These are phyloP conservation scores for Flaveria linearis DNA, from an alignment of 129 eudicot genomes.

Conservation along the genomic window DNA sequence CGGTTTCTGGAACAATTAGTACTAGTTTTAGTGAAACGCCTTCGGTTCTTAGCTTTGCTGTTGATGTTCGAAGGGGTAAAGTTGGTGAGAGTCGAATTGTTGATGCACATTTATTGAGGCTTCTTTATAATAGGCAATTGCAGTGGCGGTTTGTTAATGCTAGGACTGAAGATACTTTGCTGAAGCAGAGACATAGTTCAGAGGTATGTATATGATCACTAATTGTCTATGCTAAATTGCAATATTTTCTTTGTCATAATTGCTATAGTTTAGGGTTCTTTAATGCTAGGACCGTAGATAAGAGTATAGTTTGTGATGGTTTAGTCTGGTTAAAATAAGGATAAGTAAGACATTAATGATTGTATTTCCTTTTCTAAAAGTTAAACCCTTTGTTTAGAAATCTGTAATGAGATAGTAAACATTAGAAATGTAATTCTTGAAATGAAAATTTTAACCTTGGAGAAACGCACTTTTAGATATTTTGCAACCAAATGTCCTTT, in stretches of 20 bases:
- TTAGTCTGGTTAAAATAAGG: not conserved
- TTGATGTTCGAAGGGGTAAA: conserved; percentile 93
- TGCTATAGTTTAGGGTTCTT: not conserved
- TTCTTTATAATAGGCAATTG: conserved; percentile 78
- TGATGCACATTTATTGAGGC: conserved; percentile 93
- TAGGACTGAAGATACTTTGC: conserved; percentile 66
- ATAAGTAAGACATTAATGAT: conserved; percentile 5
- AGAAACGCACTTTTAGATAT: not conserved
- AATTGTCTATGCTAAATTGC: not conserved
- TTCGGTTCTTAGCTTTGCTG: conserved; percentile 93
- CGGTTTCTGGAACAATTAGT: conserved; percentile 59
- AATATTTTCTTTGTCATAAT: not conserved
- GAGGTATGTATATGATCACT: conserved; percentile 66
- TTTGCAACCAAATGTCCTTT: not conserved
- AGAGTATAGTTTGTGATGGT: conserved; percentile 2
- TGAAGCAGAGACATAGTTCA: conserved; percentile 73
- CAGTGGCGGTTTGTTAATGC: conserved; percentile 99
- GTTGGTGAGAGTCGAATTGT: conserved; percentile 88
- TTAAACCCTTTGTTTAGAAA: not conserved
- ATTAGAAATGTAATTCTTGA: conserved; percentile 6
- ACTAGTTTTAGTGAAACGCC: conserved; percentile 68
- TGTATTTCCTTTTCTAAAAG: not conserved
- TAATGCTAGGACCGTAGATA: not conserved
- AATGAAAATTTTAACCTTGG: not conserved
- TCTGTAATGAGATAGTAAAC: conserved; percentile 1